Base-by-base conservation (phyloP, 441 rosid species). In the Adansonia grandidieri region DNA sequence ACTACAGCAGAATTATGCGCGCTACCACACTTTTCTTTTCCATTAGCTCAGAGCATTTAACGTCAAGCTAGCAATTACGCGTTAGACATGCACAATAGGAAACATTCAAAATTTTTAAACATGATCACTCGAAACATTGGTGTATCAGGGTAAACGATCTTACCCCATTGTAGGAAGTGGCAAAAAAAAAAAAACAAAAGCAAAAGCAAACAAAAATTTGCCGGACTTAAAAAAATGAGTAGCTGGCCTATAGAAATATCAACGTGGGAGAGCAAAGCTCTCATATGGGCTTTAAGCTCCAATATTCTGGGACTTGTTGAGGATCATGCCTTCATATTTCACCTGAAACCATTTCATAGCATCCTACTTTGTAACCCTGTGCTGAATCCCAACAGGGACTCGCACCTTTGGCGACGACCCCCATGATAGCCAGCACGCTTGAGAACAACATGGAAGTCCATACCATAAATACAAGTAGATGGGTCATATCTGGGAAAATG, bases 261-360 rank as follows among this genome's bases (percentile, higher is more conserved):
- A 75, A 75, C 62, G 65, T 74, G 20, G 76, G 58, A 28, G n/a
- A 2, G 61, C 61, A 73, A 74, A 37, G 6, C 45, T 42, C 45
- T 42, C 45, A 4, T 2, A 42, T 42, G 45, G 45, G 45, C 45
- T 42, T 42, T 24, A 86, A 75, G 80, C 68, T 7, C 77, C 82
- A 77, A 88, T 90, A 71, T 82, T 89, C 79, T 95, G 97, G 67
- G 98, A 82, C 84, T 92, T 93, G 92, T 95, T 93, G 66, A 93
- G 97, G 84, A 95, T 95, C 57, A 95, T 92, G n/a, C 96, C 97
- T 84, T 93, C 98, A 63, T 95, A 93, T 82, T 95, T 95, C 54
- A 93, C 94, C 81, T 92, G 28, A 24, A 24, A 24, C 28, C 28
- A 24, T 24, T 24, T 24, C 28, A 24, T 24, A 24, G 28, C 28